phyloP scores from a whole-genome alignment of 2,329 filamentous ascomycete species.

The Salinomyces thailandicus region DNA sequence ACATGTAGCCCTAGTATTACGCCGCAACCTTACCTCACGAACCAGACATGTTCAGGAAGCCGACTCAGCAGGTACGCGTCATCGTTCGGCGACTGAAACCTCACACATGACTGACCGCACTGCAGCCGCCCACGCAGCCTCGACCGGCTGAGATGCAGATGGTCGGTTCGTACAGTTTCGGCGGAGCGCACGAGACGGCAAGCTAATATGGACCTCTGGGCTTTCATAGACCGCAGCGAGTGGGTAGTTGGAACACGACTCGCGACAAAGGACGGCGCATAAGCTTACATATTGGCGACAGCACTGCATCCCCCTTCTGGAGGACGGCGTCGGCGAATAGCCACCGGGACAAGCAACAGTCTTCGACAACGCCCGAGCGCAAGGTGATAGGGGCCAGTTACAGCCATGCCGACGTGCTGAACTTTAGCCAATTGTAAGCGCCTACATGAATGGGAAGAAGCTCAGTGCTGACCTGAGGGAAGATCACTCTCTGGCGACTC shows the following conservation, averaged over 20 bases:
- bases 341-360: slow-evolving; percentile 27
- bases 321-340: slow-evolving; percentile 44
- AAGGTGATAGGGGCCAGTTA: slow-evolving; percentile 90
- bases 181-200: slow-evolving; percentile 12
- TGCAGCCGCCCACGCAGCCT: slow-evolving; percentile 4
- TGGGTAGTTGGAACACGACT: slow-evolving; percentile 11
- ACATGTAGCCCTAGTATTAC: too few relatives aligned
- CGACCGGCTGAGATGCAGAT: slow-evolving; percentile 86
- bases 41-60: slow-evolving; percentile 29
- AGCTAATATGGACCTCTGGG: slow-evolving; percentile 31
- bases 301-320: slow-evolving; percentile 87
- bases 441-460: neutral
- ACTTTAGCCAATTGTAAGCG: slow-evolving; percentile 68
- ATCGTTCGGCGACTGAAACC: neutral
- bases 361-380: slow-evolving; percentile 41
- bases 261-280: neutral
- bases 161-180: slow-evolving; percentile 66
- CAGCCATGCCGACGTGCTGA: slow-evolving; percentile 90
- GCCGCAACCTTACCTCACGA: too few relatives aligned
- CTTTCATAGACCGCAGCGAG: slow-evolving; percentile 28
- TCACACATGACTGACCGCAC: neutral
- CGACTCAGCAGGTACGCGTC: slow-evolving; percentile 31
- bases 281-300: slow-evolving; percentile 28
- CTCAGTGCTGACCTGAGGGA: neutral
- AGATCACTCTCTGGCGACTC: slow-evolving; percentile 31